Evolutionary conservation across 129 eudicot genomes (phyloP), one percentile per base, ranked within the genome.

Genomic region (Smallanthus sonchifolius): DNA sequence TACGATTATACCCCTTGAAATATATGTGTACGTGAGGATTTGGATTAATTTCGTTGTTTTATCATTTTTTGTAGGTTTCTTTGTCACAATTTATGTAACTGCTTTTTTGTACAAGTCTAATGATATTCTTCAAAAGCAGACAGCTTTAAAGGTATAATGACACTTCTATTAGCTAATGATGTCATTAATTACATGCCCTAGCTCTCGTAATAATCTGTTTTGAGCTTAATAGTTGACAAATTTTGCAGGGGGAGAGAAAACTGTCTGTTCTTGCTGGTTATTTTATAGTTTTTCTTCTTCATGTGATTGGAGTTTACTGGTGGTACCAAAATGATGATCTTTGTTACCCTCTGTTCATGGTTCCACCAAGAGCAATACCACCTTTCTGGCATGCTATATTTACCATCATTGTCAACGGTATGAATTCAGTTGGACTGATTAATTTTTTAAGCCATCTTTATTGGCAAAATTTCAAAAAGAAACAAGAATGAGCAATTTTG

Each of bases 101-200:
- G 92, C 88, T 48, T 71, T 88, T 83, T 80, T 88, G 92, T 88
- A 84, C 88, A 91, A 91, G 85, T 91, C 97, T 43, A 88, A 91
- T 76, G 95, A 84, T 59, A 91, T 91, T 76, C 88, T 91, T 63
- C 86, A 86, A 63, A 91, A 86, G 82, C 97, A 91, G 83, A 85
- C 93, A 24, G 89, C 89, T 77, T 73, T 87, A 70, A 87, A 87
- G 92, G 92, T 87, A 38, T 36, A 6, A 13, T 49, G 5, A 30
- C 65, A 13, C 51, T 76, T 76, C 45, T 73, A 32, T 77, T 37
- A 13, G 64, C 2, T 38, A 67, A 40, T 44, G 17, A 30, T 54
- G 10, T 34, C 10, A 5, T 39, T 43, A 39, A 51, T 69, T 36
- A 54, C 47, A 36, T 28, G 19, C n/a, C 8, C 15, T 39, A 34